Conservation (phyloP, 2,329 filamentous ascomycete species). For the Akanthomyces uredinophilus region DNA sequence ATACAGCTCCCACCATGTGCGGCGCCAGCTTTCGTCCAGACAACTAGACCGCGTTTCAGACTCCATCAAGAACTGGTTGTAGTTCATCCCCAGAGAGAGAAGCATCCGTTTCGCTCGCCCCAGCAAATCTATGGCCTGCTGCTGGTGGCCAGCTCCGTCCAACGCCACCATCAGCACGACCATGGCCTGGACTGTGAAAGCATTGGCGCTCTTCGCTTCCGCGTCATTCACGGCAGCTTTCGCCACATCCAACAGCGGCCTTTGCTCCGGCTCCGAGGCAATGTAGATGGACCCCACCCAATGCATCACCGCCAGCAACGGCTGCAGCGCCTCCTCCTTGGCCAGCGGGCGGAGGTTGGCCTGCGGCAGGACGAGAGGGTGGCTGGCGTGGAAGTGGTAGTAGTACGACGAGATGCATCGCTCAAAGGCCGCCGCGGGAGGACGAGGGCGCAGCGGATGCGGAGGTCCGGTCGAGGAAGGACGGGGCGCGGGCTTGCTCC, state of each 20-base stretch:
- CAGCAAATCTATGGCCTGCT: not conserved
- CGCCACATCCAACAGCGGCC: not conserved
- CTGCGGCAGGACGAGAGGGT: conserved; percentile 3
- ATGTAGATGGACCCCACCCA: conserved; percentile 8
- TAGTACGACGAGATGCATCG: conserved; percentile 8
- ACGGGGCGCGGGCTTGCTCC: not conserved
- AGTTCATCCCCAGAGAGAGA: conserved; percentile 34
- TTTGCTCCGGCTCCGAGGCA: not conserved
- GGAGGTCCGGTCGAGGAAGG: not conserved
- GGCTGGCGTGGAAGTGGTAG: conserved; percentile 5
- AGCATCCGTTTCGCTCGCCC: not conserved
- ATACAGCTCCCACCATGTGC: conserved; percentile 76
- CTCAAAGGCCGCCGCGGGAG: not conserved
- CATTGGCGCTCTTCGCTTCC: not conserved
- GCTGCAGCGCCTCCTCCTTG: conserved; percentile 2
- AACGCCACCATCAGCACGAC: not conserved
- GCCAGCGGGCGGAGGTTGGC: not conserved
- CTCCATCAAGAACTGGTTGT: not conserved
- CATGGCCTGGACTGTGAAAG: conserved; percentile 5
- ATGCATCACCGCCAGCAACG: conserved; percentile 4
- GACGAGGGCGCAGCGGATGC: not conserved
- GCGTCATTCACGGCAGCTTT: not conserved
- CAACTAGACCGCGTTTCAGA: conserved; percentile 26
- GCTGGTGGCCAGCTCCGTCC: not conserved
- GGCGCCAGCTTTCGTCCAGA: conserved; percentile 67